These are phyloP conservation scores for Candida cerambycidarum DNA, from an alignment of 805 yeast genomes.

Conservation along the genomic window DNA sequence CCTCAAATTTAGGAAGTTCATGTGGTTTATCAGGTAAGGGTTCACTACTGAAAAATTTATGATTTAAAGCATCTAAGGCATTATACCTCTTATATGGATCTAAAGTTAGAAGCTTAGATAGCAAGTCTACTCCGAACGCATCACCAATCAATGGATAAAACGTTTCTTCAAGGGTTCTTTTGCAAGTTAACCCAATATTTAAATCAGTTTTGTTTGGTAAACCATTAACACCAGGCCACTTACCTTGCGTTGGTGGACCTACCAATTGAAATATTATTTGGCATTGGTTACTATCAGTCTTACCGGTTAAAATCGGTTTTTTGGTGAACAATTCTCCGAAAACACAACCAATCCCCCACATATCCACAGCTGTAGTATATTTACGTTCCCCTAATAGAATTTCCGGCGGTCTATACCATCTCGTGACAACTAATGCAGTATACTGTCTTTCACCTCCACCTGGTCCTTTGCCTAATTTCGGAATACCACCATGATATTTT, in stretches of 20 bases:
- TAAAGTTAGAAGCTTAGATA: conserved; percentile 61
- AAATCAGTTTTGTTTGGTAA: conserved; percentile 57
- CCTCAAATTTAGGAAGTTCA: conserved; percentile 69
- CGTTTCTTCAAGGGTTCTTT: conserved; percentile 47
- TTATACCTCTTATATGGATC: conserved; percentile 76
- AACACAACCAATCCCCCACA: conserved; percentile 98
- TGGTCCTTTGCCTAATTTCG: conserved; percentile 52
- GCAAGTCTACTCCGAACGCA: conserved; percentile 52
- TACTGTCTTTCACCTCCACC: conserved; percentile 56
- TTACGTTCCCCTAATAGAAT: conserved; percentile 78
- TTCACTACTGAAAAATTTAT: conserved; percentile 55
- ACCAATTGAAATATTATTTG: conserved; percentile 73
- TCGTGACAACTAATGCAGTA: conserved; percentile 78
- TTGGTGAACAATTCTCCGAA: conserved; percentile 85
- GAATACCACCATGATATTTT: conserved; percentile 60
- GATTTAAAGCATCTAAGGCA: conserved; percentile 73
- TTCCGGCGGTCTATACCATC: conserved; percentile 99
- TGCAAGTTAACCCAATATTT: conserved; percentile 44
- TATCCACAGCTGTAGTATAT: conserved; percentile 92
- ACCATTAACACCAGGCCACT: conserved; percentile 60
- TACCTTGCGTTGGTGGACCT: conserved; percentile 69
- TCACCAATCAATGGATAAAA: conserved; percentile 45
- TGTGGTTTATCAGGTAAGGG: conserved; percentile 62
- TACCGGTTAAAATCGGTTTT: conserved; percentile 83
- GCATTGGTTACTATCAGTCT: conserved; percentile 85